A percentile compares a stretch with the other conserved stretches of the same genome.
Evolutionary conservation across 257 asterid species (phyloP).

Genomic region (Solanum medicagineum): DNA sequence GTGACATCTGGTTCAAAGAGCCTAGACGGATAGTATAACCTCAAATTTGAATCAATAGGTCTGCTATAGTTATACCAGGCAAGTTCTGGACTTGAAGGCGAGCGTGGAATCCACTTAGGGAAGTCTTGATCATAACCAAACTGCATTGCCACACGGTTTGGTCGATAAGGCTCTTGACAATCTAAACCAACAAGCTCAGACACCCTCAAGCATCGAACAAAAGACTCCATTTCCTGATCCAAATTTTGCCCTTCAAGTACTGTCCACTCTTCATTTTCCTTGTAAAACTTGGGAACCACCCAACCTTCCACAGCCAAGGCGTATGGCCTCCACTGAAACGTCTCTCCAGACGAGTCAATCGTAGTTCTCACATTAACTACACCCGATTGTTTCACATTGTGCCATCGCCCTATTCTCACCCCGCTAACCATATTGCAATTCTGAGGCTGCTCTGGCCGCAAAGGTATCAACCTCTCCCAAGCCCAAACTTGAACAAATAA

Average conservation of each 20-base stretch:
- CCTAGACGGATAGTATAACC: constrained; percentile 13
- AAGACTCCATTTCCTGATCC: constrained; percentile 10
- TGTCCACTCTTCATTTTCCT: constrained; percentile 7
- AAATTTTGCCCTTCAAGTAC: neutral
- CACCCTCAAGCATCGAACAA: constrained; percentile 14
- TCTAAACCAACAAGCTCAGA: constrained; percentile 19
- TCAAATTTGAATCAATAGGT: neutral
- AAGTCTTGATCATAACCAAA: constrained; percentile 30
- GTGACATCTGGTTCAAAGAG: constrained; percentile 15
- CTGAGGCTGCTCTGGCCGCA: constrained; percentile 9
- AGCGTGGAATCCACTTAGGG: constrained; percentile 4
- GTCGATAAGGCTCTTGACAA: constrained; percentile 20
- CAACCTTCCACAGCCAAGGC: constrained; percentile 12
- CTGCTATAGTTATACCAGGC: constrained; percentile 4
- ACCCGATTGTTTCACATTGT: neutral
- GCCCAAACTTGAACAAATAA: constrained; percentile 33
- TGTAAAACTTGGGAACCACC: constrained; percentile 13
- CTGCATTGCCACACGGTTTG: constrained; percentile 32
- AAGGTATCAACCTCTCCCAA: constrained; percentile 28
- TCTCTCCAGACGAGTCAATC: constrained; percentile 12
- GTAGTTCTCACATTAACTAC: constrained; percentile 14
- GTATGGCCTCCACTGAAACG: constrained; percentile 26
- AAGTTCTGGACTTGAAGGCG: neutral
- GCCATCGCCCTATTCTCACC: constrained; percentile 22
- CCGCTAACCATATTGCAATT: constrained; percentile 2